phyloP scores from a whole-genome alignment of 805 yeast species.

The Spathaspora hagerdaliae region DNA sequence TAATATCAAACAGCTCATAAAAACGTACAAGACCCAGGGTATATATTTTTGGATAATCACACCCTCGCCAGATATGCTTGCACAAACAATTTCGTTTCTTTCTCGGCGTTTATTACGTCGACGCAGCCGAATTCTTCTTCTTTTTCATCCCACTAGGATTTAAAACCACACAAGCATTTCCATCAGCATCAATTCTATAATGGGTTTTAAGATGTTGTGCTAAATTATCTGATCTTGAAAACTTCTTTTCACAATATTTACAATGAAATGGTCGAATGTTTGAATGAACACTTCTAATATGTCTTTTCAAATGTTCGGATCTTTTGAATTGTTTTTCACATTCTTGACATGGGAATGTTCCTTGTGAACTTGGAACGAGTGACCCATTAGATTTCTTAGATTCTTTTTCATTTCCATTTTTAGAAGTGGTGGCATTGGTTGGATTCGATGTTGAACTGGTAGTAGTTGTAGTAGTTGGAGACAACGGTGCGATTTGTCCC shows the following conservation, averaged over 20 bases:
- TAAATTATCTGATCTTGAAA: conserved; percentile 38
- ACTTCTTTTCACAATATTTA: conserved; percentile 42
- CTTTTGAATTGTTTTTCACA: conserved; percentile 41
- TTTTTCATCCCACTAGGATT: conserved; percentile 1
- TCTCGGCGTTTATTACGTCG: too few relatives aligned
- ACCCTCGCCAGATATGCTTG: too few relatives aligned
- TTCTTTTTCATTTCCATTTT: not conserved
- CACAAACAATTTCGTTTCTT: too few relatives aligned
- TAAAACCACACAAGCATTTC: conserved; percentile 15
- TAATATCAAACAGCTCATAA: too few relatives aligned
- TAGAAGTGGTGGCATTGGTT: not conserved
- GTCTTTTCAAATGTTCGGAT: conserved; percentile 41
- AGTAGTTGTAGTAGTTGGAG: not conserved
- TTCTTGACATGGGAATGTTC: conserved; percentile 36
- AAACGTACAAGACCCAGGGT: too few relatives aligned
- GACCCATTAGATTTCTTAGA: not conserved
- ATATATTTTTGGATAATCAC: too few relatives aligned
- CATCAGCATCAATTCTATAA: conserved; percentile 27
- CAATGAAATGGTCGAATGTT: conserved; percentile 43
- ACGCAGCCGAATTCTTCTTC: not conserved
- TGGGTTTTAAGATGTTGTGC: conserved; percentile 45
- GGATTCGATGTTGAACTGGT: conserved; percentile 1
- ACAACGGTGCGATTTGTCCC: not conserved
- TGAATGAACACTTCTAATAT: conserved; percentile 41
- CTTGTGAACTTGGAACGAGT: not conserved